Evolutionary conservation across 768 basidiomycete genomes (phyloP), one percentile per base, ranked within the genome.

Genomic region (Rhizopogon roseolus): DNA sequence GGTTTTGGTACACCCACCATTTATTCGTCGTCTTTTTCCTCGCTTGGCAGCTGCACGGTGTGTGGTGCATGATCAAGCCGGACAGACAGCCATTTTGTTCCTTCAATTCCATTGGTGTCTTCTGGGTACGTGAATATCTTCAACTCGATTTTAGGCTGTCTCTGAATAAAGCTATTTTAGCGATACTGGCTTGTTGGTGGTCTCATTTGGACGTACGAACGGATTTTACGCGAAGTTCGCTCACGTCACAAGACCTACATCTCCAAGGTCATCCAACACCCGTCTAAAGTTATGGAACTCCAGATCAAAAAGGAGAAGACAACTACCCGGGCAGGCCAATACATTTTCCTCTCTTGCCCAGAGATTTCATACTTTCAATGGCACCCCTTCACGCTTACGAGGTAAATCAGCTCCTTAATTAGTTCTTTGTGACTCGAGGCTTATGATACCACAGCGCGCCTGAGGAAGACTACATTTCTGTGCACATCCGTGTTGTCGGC

Each of bases 271-370:
- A 88, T 97, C 67, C 90, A 93, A 64, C 95, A 98, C 70, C 95
- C 95, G 19, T 93, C 90, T 41, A 91, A 88, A 57, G 93, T 97
- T 57, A 80, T 95, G 75, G 94, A 98, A 72, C 74, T 98, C 28
- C 96, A 97, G 70, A 95, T 98, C 79, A 97, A 95, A 78, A 97
- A 97, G 72, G 95, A 97, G 65, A 89, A 87, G 73, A 92, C 84
- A 0, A 85, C 75, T 1, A 84, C 82, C 28, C 80, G 86, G 10
- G 92, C 93, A 1, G 93, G 93, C 17, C 91, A 96, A 68, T 98
- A 97, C 70, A 90, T 98, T 67, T 94, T 96, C 77, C 70, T 97
- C 46, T 86, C 77, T 59, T 93, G 91, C 73, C 95, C 94, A 8
- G 90, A 93, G 70, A 76, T 98, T 43, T 92, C 88, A 17, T 96